Conservation (phyloP, 73 alveolate genomes). For the Tetrahymena elliotti region DNA sequence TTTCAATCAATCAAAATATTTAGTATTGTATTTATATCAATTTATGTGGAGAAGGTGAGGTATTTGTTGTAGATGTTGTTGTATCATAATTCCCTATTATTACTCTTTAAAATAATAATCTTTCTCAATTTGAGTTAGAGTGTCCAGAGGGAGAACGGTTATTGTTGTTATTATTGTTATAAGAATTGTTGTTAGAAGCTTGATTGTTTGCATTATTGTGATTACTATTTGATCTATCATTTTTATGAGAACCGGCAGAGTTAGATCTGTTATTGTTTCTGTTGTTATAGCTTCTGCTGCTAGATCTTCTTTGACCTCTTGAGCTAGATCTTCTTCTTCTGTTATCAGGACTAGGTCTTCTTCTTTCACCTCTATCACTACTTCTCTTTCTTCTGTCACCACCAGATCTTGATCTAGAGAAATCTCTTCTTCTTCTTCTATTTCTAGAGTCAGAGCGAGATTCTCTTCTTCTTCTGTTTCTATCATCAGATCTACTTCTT, state of each 20-base stretch:
- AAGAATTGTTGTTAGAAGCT: background rate
- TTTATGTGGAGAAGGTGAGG: background rate
- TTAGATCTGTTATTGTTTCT: background rate
- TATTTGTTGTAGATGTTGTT: background rate
- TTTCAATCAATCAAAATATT: background rate
- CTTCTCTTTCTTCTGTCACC: background rate
- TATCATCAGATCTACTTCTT: background rate
- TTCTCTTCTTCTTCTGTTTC: background rate
- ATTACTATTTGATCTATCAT: background rate
- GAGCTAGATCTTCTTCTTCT: background rate
- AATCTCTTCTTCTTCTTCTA: background rate
- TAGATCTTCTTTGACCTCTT: background rate
- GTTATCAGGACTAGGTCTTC: background rate
- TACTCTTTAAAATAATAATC: background rate
- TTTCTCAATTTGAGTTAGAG: background rate
- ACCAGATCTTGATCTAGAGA: background rate
- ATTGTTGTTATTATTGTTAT: background rate
- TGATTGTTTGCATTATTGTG: background rate
- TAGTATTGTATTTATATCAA: background rate
- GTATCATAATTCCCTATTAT: background rate
- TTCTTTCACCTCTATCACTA: background rate
- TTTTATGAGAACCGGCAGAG: background rate
- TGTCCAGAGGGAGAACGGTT: background rate
- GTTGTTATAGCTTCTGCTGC: background rate
- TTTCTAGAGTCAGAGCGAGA: background rate